These are phyloP conservation scores for Chytriomyces sp. DNA, from an alignment of 192 early-diverging fungal genomes.

Conservation along the genomic window DNA sequence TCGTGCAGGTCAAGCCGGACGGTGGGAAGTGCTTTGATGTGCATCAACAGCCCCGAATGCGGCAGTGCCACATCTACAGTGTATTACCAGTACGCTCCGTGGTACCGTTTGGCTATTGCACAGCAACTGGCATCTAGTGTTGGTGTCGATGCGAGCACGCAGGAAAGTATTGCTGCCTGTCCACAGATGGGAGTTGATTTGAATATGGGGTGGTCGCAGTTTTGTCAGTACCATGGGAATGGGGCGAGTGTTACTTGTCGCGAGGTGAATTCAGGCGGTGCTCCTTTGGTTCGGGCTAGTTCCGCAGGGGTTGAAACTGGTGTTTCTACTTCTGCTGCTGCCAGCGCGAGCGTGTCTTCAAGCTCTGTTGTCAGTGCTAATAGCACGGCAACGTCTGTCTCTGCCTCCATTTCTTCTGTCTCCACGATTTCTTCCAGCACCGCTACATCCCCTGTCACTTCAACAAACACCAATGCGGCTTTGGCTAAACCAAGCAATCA, in stretches of 20 bases:
- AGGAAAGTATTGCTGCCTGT: not conserved
- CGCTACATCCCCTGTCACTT: not conserved
- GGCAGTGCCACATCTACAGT: not conserved
- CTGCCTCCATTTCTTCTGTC: not conserved
- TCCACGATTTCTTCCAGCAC: not conserved
- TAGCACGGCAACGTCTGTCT: not conserved
- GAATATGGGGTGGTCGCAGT: conserved; percentile 1
- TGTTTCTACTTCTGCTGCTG: not conserved
- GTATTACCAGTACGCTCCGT: conserved; percentile 6
- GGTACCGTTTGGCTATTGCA: not conserved
- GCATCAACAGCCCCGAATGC: conserved; percentile 2
- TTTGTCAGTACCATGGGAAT: conserved; percentile 19
- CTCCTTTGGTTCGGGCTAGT: not conserved
- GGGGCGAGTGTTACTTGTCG: conserved; percentile 8
- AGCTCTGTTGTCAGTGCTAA: not conserved
- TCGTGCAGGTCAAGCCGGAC: not conserved
- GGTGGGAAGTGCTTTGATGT: not conserved
- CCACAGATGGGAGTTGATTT: conserved; percentile 5
- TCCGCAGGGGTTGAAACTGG: not conserved
- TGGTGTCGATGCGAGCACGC: not conserved
- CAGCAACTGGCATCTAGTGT: not conserved
- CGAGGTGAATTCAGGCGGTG: not conserved
- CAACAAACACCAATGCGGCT: not conserved
- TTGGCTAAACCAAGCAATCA: not conserved
- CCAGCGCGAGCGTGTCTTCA: not conserved